These are phyloP conservation scores for Hypoxylon sp. DNA, from an alignment of 2,329 filamentous ascomycete species.

Conservation along the genomic window DNA sequence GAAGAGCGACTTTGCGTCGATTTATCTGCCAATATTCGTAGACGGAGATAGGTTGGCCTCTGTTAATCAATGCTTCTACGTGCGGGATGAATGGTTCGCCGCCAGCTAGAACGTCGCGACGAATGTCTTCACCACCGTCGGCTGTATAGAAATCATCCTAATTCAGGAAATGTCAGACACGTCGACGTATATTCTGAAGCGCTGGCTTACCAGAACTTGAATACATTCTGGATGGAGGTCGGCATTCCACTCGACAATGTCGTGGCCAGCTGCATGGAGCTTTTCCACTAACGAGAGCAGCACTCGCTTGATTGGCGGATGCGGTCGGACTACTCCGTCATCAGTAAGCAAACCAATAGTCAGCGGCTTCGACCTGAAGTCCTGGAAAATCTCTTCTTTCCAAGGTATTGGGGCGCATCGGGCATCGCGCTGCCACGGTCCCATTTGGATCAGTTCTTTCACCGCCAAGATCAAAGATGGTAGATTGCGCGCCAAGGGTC, in stretches of 20 bases:
- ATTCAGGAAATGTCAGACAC: conserved; percentile 34
- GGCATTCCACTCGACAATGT: conserved; percentile 67
- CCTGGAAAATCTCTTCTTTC: conserved; percentile 62
- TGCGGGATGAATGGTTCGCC: conserved; percentile 73
- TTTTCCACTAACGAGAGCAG: conserved; percentile 57
- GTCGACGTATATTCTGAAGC: too few species aligned
- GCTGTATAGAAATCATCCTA: conserved; percentile 72
- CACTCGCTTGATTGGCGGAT: conserved; percentile 67
- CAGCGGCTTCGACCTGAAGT: conserved; percentile 60
- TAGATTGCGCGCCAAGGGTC: conserved; percentile 69
- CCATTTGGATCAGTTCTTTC: conserved; percentile 61
- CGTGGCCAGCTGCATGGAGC: conserved; percentile 65
- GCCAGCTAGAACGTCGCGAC: conserved; percentile 65
- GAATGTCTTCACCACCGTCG: conserved; percentile 75
- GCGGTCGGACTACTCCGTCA: conserved; percentile 68
- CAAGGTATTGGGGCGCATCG: conserved; percentile 68
- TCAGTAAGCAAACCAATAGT: conserved; percentile 58
- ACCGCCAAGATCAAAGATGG: conserved; percentile 65
- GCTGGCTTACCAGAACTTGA: conserved; percentile 63
- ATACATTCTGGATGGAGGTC: conserved; percentile 69
- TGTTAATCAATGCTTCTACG: conserved; percentile 69
- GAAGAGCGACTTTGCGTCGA: conserved; percentile 66
- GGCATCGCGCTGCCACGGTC: conserved; percentile 69
- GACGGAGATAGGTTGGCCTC: conserved; percentile 68
- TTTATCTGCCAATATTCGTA: conserved; percentile 79